Base-by-base conservation (phyloP, 108 stramenopile genomes). In the Asterionellopsis glacialis region DNA sequence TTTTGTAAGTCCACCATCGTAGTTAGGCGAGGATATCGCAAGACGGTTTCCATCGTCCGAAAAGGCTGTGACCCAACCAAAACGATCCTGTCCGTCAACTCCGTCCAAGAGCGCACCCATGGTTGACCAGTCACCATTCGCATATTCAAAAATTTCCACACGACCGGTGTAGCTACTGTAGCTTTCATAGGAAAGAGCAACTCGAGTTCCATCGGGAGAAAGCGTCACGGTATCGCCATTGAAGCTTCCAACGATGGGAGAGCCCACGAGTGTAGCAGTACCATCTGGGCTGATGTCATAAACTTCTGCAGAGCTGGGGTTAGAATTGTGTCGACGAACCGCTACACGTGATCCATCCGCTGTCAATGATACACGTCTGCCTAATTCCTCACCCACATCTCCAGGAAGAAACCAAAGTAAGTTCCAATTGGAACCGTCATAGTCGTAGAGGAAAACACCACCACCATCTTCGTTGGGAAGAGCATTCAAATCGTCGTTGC, bases 11-110 rank as follows among this genome's bases (percentile, higher is more conserved):
- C 47, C 47, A 6, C 23, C 23, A 15, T n/a, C n/a, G n/a, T n/a
- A 19, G 39, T 57, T 57, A 9, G 56, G 56, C 1, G 56, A 27
- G 5, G 56, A 57, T 21, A 57, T 39, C 3, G 56, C 56, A 2
- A 57, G n/a, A 18, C 56, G 56, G 9, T 41, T 11, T 9, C 56
- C 56, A 41, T 9, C 6, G 2, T 57, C 40, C 3, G 23, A 25
- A 19, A 26, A 16, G 18, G 39, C 38, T 2, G 26, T 26, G 7
- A 42, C 39, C 56, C 56, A 57, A 19, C 56, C 56, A 11, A 57
- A 57, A 12, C 56, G 56, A 40, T 19, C 21, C 9, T 16, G 16
- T 7, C 47, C 19, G 9, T 16, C 47, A 48, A 19, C 21, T 21
- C 47, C 47, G 9, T 19, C 16, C 1, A 48, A 19, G n/a, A n/a